These are phyloP conservation scores for Yamagishiella unicocca DNA, from an alignment of 139 green algal species.

Conservation along the genomic window DNA sequence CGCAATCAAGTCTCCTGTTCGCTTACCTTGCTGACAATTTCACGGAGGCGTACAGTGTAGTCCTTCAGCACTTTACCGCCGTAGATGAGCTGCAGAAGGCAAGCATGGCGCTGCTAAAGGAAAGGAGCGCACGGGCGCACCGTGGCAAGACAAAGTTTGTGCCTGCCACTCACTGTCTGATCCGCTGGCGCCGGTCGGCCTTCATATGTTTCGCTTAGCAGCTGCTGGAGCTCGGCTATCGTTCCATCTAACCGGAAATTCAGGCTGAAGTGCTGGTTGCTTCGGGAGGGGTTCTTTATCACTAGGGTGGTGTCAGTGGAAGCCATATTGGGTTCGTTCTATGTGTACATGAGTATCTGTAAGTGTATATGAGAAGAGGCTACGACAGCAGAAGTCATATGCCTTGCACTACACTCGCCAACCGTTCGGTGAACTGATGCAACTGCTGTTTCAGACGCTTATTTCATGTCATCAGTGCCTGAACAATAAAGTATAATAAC, in stretches of 20 bases:
- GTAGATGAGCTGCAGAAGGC: slow-evolving; percentile 71
- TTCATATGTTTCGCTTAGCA: slow-evolving; percentile 45
- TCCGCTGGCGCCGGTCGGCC: slow-evolving; percentile 40
- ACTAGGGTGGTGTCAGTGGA: slow-evolving; percentile 64
- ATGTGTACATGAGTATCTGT: too few relatives aligned
- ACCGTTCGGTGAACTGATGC: too few relatives aligned
- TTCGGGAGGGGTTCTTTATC: slow-evolving; percentile 54
- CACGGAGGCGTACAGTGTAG: not conserved
- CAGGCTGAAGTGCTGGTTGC: slow-evolving; percentile 40
- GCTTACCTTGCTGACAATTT: slow-evolving; percentile 57
- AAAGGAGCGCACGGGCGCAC: too few relatives aligned
- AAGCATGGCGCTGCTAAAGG: not conserved
- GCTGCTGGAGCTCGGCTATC: slow-evolving; percentile 49
- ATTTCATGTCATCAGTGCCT: too few relatives aligned
- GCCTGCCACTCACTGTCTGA: slow-evolving; percentile 62
- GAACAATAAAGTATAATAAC: too few relatives aligned
- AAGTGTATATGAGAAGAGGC: too few relatives aligned
- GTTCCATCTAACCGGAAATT: slow-evolving; percentile 39
- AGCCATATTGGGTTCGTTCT: not conserved
- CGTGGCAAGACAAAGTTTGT: too few relatives aligned
- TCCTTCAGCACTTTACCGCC: slow-evolving; percentile 77
- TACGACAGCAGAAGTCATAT: too few relatives aligned
- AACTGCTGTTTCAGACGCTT: too few relatives aligned
- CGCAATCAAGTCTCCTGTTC: not conserved
- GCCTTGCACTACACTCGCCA: too few relatives aligned